Base-by-base conservation (phyloP, 2,329 filamentous ascomycete species). In the Pestalotiopsis sp. region DNA sequence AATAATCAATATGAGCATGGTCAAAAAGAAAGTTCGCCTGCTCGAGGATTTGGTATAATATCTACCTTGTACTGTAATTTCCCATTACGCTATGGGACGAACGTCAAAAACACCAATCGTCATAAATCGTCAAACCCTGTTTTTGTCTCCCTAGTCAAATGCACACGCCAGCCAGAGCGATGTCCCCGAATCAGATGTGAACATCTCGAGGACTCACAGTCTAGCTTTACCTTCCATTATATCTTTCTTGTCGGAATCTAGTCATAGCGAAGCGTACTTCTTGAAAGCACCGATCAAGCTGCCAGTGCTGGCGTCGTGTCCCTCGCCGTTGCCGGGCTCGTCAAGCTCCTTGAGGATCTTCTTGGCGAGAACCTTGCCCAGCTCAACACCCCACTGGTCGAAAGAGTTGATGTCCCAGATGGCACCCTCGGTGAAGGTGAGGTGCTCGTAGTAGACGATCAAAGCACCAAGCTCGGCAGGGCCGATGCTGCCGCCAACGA, bases 371-470 rank as follows among this genome's bases (percentile, higher is more conserved):
- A 92, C 91, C 91, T 99, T 99, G 81, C 96, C 96, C 71, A 99
- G 86, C 87, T 99, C 96, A 59, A 99, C 96, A 84, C 96, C 96
- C 96, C 96, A 99, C 87, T 99, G 96, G 85, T 99, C 96, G 80
- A 98, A 99, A 78, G 92, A 94, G 90, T 99, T 99, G 87, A 99
- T 97, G 85, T 98, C 97, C 96, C 96, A 99, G 80, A 99, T 87
- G 66, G 95, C 95, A 77, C 96, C 96, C 85, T 99, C 96, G 49
- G 94, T 97, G 83, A 99, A 99, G 68, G 96, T 98, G 71, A 98
- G 85, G 84, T 99, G 96, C 88, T 99, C 96, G 84, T 99, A 99
- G 89, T 98, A 99, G 73, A 94, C 95, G 76, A 99, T 99, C 76
- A 99, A 84, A 3, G 96, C 95, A 78, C 96, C 96, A 62, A 99